Evolutionary conservation across 2,329 filamentous ascomycete species (phyloP).

Genomic region (Nothophoma quercina): DNA sequence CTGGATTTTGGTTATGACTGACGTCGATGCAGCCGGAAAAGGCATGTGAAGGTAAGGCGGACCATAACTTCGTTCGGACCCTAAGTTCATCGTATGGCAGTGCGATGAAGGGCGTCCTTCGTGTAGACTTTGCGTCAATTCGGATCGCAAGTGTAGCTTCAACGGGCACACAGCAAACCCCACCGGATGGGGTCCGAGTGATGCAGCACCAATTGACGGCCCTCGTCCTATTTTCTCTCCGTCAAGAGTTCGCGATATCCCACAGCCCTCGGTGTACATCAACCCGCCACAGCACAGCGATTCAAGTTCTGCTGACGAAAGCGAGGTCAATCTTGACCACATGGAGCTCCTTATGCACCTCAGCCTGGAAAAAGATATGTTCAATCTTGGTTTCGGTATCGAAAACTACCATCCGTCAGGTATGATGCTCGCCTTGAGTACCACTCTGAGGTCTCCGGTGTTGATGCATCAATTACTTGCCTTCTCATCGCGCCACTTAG

Average conservation of each 20-base stretch:
- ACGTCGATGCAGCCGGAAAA: conserved; percentile 21
- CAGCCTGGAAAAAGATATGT: conserved; percentile 28
- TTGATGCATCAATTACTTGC: conserved; percentile 50
- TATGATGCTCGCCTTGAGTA: conserved; percentile 29
- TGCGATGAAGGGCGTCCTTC: conserved; percentile 30
- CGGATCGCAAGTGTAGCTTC: conserved; percentile 21
- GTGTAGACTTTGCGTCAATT: conserved; percentile 27
- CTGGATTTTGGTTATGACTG: not conserved
- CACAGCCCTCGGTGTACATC: too few relatives aligned
- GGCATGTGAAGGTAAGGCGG: conserved; percentile 34
- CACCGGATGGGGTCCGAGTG: too few relatives aligned
- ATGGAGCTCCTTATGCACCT: conserved; percentile 49
- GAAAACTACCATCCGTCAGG: conserved; percentile 18
- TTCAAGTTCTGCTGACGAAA: not conserved
- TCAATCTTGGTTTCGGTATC: conserved; percentile 32
- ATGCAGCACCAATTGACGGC: too few relatives aligned
- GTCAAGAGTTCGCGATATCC: too few relatives aligned
- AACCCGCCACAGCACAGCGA: not conserved
- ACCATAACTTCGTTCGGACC: too few relatives aligned
- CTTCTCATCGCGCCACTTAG: conserved; percentile 48
- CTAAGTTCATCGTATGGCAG: conserved; percentile 3
- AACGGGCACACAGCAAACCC: too few relatives aligned
- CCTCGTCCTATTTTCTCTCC: too few relatives aligned
- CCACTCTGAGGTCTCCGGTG: conserved; percentile 40
- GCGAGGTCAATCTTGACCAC: conserved; percentile 43